Percentiles rank a stretch among this genome's conserved stretches.
Conservation (phyloP, 2,329 filamentous ascomycete genomes). For the Alternaria gaisen region DNA sequence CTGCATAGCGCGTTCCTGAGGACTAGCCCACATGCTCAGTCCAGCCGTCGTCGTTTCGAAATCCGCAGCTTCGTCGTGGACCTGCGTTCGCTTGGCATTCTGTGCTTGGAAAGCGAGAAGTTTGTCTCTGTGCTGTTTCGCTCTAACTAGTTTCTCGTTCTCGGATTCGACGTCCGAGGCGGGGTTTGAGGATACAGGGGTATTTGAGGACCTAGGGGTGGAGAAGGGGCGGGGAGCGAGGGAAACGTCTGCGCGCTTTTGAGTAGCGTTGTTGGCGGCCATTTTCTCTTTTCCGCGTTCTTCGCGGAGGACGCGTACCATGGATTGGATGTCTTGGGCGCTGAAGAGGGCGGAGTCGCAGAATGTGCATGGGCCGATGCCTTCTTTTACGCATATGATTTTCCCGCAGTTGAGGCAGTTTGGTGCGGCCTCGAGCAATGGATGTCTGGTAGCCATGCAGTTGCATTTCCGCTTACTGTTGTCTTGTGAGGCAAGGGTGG, state of each 20-base stretch:
- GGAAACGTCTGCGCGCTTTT: constrained; percentile 72
- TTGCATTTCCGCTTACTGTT: constrained; percentile 74
- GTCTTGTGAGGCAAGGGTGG: constrained; percentile 67
- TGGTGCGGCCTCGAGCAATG: constrained; percentile 86
- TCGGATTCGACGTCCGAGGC: constrained; percentile 54
- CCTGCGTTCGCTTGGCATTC: constrained; percentile 82
- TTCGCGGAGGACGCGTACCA: constrained; percentile 83
- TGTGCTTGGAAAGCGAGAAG: constrained; percentile 84
- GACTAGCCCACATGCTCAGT: constrained; percentile 82
- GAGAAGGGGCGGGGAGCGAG: constrained; percentile 68
- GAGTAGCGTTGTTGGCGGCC: constrained; percentile 77
- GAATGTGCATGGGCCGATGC: constrained; percentile 91
- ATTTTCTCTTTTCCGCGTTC: constrained; percentile 89
- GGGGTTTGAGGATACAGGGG: constrained; percentile 47
- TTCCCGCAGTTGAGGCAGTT: constrained; percentile 95
- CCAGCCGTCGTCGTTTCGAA: constrained; percentile 70
- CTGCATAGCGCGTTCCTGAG: constrained; percentile 81
- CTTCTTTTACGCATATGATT: constrained; percentile 93
- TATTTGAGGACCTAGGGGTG: constrained; percentile 42
- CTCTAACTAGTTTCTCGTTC: constrained; percentile 71
- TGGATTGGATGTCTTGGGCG: constrained; percentile 77
- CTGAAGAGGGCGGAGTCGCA: constrained; percentile 80
- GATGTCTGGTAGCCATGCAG: constrained; percentile 88
- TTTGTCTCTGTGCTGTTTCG: constrained; percentile 80
- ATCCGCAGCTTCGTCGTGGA: constrained; percentile 85